Conservation (phyloP, 2,329 filamentous ascomycete genomes). For the Cordyceps fumosorosea region DNA sequence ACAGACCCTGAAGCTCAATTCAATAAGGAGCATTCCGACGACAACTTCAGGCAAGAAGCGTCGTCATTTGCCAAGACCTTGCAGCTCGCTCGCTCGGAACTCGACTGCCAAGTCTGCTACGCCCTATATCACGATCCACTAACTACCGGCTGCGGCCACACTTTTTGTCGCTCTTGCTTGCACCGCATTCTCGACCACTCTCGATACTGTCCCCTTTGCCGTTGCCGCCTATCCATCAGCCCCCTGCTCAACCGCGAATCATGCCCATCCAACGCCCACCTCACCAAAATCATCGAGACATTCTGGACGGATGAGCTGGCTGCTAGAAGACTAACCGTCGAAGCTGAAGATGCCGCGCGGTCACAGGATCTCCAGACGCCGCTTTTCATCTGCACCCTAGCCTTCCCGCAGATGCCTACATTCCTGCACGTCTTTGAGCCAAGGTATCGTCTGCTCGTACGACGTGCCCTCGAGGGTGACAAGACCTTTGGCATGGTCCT, state of each 20-base stretch:
- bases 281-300: constrained; percentile 56
- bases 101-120: constrained; percentile 89
- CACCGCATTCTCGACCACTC: constrained; percentile 71
- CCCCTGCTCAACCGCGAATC: constrained; percentile 34
- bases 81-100: constrained; percentile 57
- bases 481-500: constrained; percentile 82
- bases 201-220: constrained; percentile 73
- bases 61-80: constrained; percentile 47
- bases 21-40: background rate
- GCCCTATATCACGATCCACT: constrained; percentile 72
- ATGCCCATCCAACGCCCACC: constrained; percentile 52
- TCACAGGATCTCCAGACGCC: constrained; percentile 56
- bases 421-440: constrained; percentile 90
- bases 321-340: constrained; percentile 48
- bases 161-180: constrained; percentile 77
- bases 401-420: constrained; percentile 76
- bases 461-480: constrained; percentile 65
- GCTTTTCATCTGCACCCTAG: constrained; percentile 75
- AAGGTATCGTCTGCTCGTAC: constrained; percentile 85
- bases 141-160: constrained; percentile 83
- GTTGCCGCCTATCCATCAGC: constrained; percentile 52
- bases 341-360: constrained; percentile 50
- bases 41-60: background rate
- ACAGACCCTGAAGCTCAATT: background rate
- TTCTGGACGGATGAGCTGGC: constrained; percentile 65